These are phyloP conservation scores for Piromyces sp. DNA, from an alignment of 192 early-diverging fungal genomes.

Conservation along the genomic window DNA sequence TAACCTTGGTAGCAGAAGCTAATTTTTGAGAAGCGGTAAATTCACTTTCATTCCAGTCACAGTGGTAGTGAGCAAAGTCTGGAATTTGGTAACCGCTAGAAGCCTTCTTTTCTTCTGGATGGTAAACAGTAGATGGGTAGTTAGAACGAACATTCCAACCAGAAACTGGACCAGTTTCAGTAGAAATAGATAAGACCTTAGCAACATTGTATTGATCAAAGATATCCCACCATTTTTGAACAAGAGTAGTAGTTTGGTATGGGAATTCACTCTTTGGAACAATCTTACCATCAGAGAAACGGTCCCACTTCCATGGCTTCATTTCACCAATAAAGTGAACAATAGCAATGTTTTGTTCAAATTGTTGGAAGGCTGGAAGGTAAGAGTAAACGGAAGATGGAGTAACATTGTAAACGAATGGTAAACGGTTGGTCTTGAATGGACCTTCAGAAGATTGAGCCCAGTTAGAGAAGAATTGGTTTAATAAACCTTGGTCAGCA, in stretches of 20 bases:
- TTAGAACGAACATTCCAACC: background rate
- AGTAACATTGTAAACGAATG: constrained; percentile 83
- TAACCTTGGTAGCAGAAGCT: background rate
- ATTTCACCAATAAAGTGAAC: constrained; percentile 76
- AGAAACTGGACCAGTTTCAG: background rate
- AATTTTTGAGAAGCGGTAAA: background rate
- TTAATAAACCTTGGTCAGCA: constrained; percentile 86
- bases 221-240: constrained; percentile 57
- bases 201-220: constrained; percentile 24
- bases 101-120: background rate
- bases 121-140: background rate
- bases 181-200: background rate
- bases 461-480: constrained; percentile 73
- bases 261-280: constrained; percentile 21
- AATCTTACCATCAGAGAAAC: constrained; percentile 38
- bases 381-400: constrained; percentile 64
- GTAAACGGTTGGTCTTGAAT: constrained; percentile 41
- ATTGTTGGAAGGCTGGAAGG: constrained; percentile 63
- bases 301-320: constrained; percentile 78
- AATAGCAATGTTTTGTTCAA: constrained; percentile 47
- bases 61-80: background rate
- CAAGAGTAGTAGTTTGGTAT: constrained; percentile 29
- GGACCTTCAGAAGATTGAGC: constrained; percentile 3
- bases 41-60: background rate
- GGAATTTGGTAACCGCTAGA: background rate